Conservation (phyloP, 2,329 filamentous ascomycete genomes). For the Lachnum nothofagi region DNA sequence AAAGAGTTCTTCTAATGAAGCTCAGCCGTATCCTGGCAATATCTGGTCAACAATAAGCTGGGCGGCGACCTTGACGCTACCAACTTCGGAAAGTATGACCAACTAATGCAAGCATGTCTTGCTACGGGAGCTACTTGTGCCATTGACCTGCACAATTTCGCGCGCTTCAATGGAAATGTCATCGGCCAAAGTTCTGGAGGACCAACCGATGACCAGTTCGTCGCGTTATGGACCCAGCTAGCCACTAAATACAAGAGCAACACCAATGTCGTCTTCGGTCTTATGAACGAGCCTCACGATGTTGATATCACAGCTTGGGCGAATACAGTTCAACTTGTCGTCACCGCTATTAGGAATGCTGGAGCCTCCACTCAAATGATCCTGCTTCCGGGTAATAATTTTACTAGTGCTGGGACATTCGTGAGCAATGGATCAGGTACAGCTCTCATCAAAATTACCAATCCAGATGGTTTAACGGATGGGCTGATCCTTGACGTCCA, state of each 20-base stretch:
- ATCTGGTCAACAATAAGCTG: slow-evolving; percentile 45
- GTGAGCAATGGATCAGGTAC: slow-evolving; percentile 46
- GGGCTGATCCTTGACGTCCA: slow-evolving; percentile 54
- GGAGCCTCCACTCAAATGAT: slow-evolving; percentile 60
- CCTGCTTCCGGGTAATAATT: slow-evolving; percentile 58
- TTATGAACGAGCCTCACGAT: slow-evolving; percentile 57
- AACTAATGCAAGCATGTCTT: slow-evolving; percentile 52
- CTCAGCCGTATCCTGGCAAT: slow-evolving; percentile 52
- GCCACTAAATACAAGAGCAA: slow-evolving; percentile 51
- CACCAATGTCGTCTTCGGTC: slow-evolving; percentile 53
- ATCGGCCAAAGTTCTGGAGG: slow-evolving; percentile 56
- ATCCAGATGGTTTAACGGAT: slow-evolving; percentile 51
- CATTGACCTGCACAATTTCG: slow-evolving; percentile 55
- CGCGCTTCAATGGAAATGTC: slow-evolving; percentile 55
- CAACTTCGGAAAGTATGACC: slow-evolving; percentile 49
- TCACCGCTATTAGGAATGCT: slow-evolving; percentile 58
- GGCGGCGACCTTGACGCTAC: slow-evolving; percentile 45
- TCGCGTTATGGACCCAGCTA: slow-evolving; percentile 52
- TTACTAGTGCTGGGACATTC: slow-evolving; percentile 46
- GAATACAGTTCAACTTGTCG: slow-evolving; percentile 53
- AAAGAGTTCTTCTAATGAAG: slow-evolving; percentile 27
- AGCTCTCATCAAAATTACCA: slow-evolving; percentile 48
- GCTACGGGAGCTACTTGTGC: slow-evolving; percentile 53
- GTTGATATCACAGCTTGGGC: slow-evolving; percentile 49
- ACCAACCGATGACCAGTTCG: slow-evolving; percentile 53